Base-by-base conservation (phyloP, 1,284 basidiomycete genomes). In the Porogramme epimiltina region DNA sequence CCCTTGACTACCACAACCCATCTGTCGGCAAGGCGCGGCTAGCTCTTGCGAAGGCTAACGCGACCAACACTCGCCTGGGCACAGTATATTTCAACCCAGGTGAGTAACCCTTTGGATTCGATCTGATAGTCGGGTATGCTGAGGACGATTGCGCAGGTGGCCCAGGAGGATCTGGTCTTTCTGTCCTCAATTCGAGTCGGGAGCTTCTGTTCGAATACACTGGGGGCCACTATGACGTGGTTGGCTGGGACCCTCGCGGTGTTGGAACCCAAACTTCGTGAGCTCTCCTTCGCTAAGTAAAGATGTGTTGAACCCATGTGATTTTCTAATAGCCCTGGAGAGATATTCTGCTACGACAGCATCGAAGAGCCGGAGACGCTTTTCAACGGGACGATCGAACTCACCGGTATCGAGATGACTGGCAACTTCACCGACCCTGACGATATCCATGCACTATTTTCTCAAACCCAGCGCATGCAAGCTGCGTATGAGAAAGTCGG, bases 321-420 rank as follows among this genome's bases (percentile, higher is more conserved):
- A 1, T 28, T 13, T 78, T 70, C n/a, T 40, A 11, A n/a, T n/a
- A 56, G 54, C 16, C 54, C 54, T 0, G 54, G 54, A n/a, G 47
- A 52, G 4, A 36, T 56, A 11, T 43, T 20, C 19, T 56, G 54
- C 47, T 56, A 52, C 36, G 34, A 43, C 37, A 44, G 20, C 25
- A 8, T 40, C 18, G 39, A 38, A 2, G 48, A 54, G 18, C 49
- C 47, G 22, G 22, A 25, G 18, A 15, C 40, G 3, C 54, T 57
- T 36, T 54, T 45, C 41, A 51, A 54, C 18, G 49, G 46, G 11
- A 54, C 52, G 16, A 42, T 54, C 42, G 45, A 54, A 25, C 28
- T 45, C 9, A 33, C 20, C 1, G 51, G 47, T 2, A 58, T 58
- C 36, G 41, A 49, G 31, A 49, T 42, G 41, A 49, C 26, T 9